Evolutionary conservation across 139 green algal genomes (phyloP).

Genomic region (Pycnococcus provasolii): DNA sequence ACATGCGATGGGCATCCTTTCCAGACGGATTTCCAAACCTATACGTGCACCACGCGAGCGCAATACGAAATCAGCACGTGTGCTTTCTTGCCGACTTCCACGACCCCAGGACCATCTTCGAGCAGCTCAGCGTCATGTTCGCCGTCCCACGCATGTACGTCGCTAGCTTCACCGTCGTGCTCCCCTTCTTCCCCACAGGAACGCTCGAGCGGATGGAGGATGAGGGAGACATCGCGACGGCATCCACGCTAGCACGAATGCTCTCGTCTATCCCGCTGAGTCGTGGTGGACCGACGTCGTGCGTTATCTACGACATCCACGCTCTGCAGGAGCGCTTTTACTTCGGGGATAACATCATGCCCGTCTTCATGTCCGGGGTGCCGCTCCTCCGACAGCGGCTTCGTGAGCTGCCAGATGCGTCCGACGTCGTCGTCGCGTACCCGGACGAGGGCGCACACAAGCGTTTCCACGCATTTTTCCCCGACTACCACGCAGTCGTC

Average conservation of each 20-base stretch:
- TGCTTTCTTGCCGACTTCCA: slow-evolving; percentile 94
- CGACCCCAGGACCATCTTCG: slow-evolving; percentile 76
- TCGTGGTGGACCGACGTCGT: slow-evolving; percentile 71
- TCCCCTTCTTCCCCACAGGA: slow-evolving; percentile 96
- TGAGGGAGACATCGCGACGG: slow-evolving; percentile 61
- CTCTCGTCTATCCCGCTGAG: slow-evolving; percentile 88
- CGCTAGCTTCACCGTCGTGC: slow-evolving; percentile 87
- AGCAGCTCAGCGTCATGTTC: slow-evolving; percentile 95
- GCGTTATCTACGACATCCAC: slow-evolving; percentile 99
- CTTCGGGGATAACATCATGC: slow-evolving; percentile 93
- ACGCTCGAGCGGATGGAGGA: slow-evolving; percentile 48
- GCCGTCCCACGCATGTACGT: slow-evolving; percentile 90
- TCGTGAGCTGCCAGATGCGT: slow-evolving; percentile 53
- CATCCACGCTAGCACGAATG: slow-evolving; percentile 89
- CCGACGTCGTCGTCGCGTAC: slow-evolving; percentile 82
- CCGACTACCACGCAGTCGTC: slow-evolving; percentile 62
- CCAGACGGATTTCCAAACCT: slow-evolving; percentile 96
- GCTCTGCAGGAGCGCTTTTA: slow-evolving; percentile 97
- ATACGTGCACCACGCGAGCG: slow-evolving; percentile 83
- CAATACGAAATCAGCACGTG: slow-evolving; percentile 85
- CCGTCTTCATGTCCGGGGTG: slow-evolving; percentile 89
- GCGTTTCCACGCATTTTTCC: slow-evolving; percentile 74
- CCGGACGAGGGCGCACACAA: slow-evolving; percentile 97
- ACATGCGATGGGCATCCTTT: slow-evolving; percentile 76
- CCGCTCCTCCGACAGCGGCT: slow-evolving; percentile 73